Percentiles rank a stretch among this genome's conserved stretches.
phyloP scores from a whole-genome alignment of 2,329 filamentous ascomycete species.

The Fusarium proliferatum region DNA sequence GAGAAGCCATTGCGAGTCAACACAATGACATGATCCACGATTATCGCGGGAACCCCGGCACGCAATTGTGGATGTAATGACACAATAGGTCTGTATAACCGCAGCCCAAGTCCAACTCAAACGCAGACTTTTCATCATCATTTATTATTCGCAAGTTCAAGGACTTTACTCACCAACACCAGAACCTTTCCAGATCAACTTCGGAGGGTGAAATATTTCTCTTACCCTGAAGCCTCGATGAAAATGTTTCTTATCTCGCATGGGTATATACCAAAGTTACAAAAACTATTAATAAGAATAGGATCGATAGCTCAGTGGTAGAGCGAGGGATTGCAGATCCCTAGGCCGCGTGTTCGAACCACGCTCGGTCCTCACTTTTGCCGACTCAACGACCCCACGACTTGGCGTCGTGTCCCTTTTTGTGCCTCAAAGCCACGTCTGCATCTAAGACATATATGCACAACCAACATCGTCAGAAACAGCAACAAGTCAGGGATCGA shows the following conservation, averaged over 20 bases:
- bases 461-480: not conserved
- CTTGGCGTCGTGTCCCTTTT: slow-evolving; percentile 12
- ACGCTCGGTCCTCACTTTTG: slow-evolving; percentile 38
- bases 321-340: slow-evolving; percentile 41
- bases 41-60: slow-evolving; percentile 3
- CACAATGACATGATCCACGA: slow-evolving; percentile 7
- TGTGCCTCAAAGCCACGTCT: slow-evolving; percentile 15
- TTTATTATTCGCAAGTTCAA: not conserved
- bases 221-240: not conserved
- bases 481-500: slow-evolving; percentile 15
- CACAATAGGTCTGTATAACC: not conserved
- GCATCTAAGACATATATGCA: not conserved
- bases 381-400: not conserved
- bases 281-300: accelerated
- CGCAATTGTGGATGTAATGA: slow-evolving; percentile 6
- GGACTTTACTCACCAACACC: not conserved
- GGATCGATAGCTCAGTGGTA: slow-evolving; percentile 42
- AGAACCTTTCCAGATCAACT: not conserved
- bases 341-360: slow-evolving; percentile 39
- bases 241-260: accelerated
- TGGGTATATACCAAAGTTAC: accelerated
- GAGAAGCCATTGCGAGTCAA: slow-evolving; percentile 2
- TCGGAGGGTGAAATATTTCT: no score
- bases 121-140: not conserved
- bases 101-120: no score